Percentiles rank a stretch among this genome's conserved stretches.
Conservation (phyloP, 2,329 filamentous ascomycete species). For the Onygenales sp. region DNA sequence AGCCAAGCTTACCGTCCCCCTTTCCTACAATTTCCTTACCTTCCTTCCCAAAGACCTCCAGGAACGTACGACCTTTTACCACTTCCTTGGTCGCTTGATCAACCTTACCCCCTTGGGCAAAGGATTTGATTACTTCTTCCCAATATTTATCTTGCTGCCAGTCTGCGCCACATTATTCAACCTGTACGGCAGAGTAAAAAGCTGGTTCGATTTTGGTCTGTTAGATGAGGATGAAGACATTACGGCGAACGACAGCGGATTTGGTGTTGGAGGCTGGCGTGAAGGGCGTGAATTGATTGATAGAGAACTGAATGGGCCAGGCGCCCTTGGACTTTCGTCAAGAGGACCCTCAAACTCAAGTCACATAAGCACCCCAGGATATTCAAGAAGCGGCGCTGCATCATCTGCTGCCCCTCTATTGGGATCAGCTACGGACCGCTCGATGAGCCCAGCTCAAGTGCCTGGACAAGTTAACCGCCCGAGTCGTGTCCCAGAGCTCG, state of each 20-base stretch:
- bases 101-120: conserved; percentile 72
- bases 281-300: conserved; percentile 88
- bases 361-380: neutral
- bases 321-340: conserved; percentile 33
- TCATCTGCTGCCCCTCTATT: conserved; percentile 24
- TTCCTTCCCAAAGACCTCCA: conserved; percentile 69
- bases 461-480: neutral
- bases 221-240: conserved; percentile 55
- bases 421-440: conserved; percentile 21
- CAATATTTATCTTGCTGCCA: conserved; percentile 75
- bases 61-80: conserved; percentile 70
- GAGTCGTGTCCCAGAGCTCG: neutral
- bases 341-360: conserved; percentile 5
- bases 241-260: conserved; percentile 50
- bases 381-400: conserved; percentile 7
- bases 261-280: conserved; percentile 76
- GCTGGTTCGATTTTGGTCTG: conserved; percentile 68
- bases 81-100: conserved; percentile 74
- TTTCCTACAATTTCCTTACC: conserved; percentile 94
- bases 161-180: conserved; percentile 81
- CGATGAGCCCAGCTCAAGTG: conserved; percentile 12
- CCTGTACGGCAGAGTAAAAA: conserved; percentile 72
- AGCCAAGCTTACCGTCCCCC: conserved; percentile 80
- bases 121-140: conserved; percentile 83
- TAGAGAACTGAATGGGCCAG: conserved; percentile 62